These are phyloP conservation scores for Candida sphagnicola DNA, from an alignment of 805 yeast genomes.

Conservation along the genomic window DNA sequence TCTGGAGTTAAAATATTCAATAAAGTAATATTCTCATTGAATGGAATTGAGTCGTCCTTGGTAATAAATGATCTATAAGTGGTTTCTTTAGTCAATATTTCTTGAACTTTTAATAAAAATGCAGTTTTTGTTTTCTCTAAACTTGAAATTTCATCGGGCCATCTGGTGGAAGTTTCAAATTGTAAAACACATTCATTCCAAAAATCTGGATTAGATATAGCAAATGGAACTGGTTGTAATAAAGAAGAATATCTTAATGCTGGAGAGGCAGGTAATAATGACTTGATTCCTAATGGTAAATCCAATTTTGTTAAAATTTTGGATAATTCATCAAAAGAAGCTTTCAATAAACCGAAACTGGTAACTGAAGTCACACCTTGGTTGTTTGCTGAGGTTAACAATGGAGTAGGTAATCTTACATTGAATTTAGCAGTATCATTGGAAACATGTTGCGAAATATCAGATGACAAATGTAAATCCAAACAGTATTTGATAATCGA, in stretches of 20 bases:
- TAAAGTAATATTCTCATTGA: slow-evolving; percentile 52
- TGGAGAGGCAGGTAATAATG: slow-evolving; percentile 71
- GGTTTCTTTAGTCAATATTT: slow-evolving; percentile 45
- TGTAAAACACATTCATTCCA: slow-evolving; percentile 79
- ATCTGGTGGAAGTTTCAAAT: slow-evolving; percentile 82
- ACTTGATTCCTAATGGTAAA: slow-evolving; percentile 67
- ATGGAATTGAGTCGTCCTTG: slow-evolving; percentile 64
- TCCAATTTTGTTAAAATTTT: slow-evolving; percentile 44
- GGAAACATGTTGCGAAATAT: slow-evolving; percentile 30
- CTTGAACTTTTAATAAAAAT: slow-evolving; percentile 65
- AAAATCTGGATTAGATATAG: slow-evolving; percentile 69
- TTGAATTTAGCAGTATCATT: slow-evolving; percentile 45
- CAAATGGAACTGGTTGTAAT: slow-evolving; percentile 79
- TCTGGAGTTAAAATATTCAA: slow-evolving; percentile 76
- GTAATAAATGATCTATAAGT: slow-evolving; percentile 57
- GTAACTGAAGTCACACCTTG: slow-evolving; percentile 42
- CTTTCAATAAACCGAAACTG: slow-evolving; percentile 27
- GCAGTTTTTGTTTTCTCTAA: slow-evolving; percentile 90
- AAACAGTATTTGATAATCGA: slow-evolving; percentile 63
- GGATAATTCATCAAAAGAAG: slow-evolving; percentile 48
- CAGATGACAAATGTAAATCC: slow-evolving; percentile 56
- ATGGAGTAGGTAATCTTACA: slow-evolving; percentile 54
- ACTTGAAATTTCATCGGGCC: slow-evolving; percentile 92
- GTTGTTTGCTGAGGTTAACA: slow-evolving; percentile 52
- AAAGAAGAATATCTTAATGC: slow-evolving; percentile 73